Percentiles rank a stretch among this genome's conserved stretches.
phyloP scores from a whole-genome alignment of 2,329 filamentous ascomycete genomes.

The Trichoderma aggressivum region DNA sequence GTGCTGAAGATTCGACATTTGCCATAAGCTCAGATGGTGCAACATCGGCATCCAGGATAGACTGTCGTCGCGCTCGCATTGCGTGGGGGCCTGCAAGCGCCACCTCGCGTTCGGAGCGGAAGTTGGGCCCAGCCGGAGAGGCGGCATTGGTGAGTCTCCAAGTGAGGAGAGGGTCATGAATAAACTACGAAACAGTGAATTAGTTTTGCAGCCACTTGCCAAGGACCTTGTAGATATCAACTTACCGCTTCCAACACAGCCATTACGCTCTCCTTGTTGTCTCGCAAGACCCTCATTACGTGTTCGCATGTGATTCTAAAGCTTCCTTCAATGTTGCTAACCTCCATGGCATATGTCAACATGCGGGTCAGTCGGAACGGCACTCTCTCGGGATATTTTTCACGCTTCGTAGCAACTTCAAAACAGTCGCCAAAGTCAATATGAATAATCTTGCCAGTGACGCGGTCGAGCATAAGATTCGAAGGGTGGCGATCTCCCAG shows the following conservation, averaged over 20 bases:
- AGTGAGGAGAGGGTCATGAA: conserved; percentile 97
- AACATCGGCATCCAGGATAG: conserved; percentile 63
- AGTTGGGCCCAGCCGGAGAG: conserved; percentile 64
- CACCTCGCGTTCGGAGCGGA: conserved; percentile 58
- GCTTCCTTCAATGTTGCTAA: conserved; percentile 98
- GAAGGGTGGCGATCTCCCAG: conserved; percentile 95
- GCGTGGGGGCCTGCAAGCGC: conserved; percentile 47
- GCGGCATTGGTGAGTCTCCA: conserved; percentile 77
- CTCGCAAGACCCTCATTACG: conserved; percentile 92
- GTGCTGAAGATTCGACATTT: conserved; percentile 41
- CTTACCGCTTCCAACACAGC: conserved; percentile 94
- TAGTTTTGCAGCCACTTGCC: background rate
- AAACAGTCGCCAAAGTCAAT: conserved; percentile 99
- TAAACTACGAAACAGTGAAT: conserved; percentile 62
- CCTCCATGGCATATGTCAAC: conserved; percentile 99
- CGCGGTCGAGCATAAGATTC: conserved; percentile 93
- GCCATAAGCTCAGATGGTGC: conserved; percentile 58
- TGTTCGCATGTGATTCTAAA: conserved; percentile 98
- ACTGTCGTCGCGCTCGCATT: conserved; percentile 60
- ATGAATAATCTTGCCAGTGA: conserved; percentile 95
- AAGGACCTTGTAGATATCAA: conserved; percentile 26
- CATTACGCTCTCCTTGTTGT: conserved; percentile 98
- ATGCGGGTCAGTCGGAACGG: conserved; percentile 97
- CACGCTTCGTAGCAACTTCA: conserved; percentile 98
- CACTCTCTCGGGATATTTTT: conserved; percentile 96